Evolutionary conservation across 768 basidiomycete genomes (phyloP), one percentile per base, ranked within the genome.

Genomic region (Asterophora lycoperdoides): DNA sequence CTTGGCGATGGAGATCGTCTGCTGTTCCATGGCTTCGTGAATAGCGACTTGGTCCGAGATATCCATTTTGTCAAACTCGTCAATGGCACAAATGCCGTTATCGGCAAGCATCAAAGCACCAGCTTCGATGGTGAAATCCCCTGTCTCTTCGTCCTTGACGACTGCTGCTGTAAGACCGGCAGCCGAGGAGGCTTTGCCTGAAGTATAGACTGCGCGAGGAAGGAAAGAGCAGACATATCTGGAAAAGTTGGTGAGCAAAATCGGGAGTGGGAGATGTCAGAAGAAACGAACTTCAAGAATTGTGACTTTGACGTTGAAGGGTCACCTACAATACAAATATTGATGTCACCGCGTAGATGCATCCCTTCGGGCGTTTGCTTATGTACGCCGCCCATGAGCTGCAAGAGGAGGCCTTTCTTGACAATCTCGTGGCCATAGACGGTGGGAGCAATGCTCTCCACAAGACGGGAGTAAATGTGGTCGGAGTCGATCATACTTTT

Each of bases 51-150:
- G 96, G 66, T 98, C 96, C 0, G 90, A 85, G 44, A 97, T 84
- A 65, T 98, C 95, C 96, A 99, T 99, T 70, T 99, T 99, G 79
- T 99, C 96, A 61, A 99, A 99, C 68, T 98, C 96, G 71, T 99
- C 96, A 60, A 99, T 99, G n/a, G 94, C 94, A 63, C 96, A 99
- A 64, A 98, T 97, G 7, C 96, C 96, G 58, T 98, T 98, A 70
- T 99, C 96, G 5, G 96, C 96, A 3, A 99, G 80, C 96, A 99
- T 98, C 56, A 99, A 78, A 4, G 96, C 96, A 41, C 96, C 96
- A 17, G 96, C 96, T 71, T 99, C 96, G 61, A 98, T 98, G 0
- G 96, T 98, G 71, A 98, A 99, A 63, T 99, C 96, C 11, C 96
- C 96, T 0, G 94, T 95, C 68, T 98, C 96, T 68, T 98, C 95